Conservation (phyloP, 2,329 filamentous ascomycete genomes). For the Lachnellula cervina region DNA sequence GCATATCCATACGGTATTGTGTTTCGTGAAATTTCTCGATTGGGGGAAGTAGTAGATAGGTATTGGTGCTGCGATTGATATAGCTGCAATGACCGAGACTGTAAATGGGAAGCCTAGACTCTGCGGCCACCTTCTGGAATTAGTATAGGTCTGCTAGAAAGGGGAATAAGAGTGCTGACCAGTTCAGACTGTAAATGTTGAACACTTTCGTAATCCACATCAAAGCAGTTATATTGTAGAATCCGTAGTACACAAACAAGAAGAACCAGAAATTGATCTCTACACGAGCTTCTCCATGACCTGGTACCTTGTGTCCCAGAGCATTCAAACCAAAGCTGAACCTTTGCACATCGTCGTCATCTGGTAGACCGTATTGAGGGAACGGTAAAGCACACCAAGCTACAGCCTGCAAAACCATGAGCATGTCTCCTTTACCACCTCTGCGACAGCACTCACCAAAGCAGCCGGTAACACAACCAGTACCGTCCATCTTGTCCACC, state of each 20-base stretch:
- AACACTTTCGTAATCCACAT: constrained; percentile 70
- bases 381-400: constrained; percentile 63
- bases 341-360: constrained; percentile 36
- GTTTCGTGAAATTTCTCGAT: constrained; percentile 48
- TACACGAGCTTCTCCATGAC: constrained; percentile 59
- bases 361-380: constrained; percentile 53
- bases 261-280: constrained; percentile 70
- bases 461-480: constrained; percentile 57
- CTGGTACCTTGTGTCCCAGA: constrained; percentile 44
- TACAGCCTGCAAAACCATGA: constrained; percentile 43
- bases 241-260: constrained; percentile 63
- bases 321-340: constrained; percentile 4
- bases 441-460: constrained; percentile 45
- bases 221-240: constrained; percentile 62
- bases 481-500: constrained; percentile 59
- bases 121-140: constrained; percentile 50
- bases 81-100: constrained; percentile 53
- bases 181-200: constrained; percentile 66
- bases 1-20: constrained; percentile 65
- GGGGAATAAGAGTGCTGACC: constrained; percentile 33
- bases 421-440: neutral
- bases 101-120: constrained; percentile 61
- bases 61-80: constrained; percentile 56
- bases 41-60: constrained; percentile 53
- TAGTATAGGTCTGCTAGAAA: neutral